phyloP scores from a whole-genome alignment of 2,329 filamentous ascomycete species.

The Venturia pyrina region DNA sequence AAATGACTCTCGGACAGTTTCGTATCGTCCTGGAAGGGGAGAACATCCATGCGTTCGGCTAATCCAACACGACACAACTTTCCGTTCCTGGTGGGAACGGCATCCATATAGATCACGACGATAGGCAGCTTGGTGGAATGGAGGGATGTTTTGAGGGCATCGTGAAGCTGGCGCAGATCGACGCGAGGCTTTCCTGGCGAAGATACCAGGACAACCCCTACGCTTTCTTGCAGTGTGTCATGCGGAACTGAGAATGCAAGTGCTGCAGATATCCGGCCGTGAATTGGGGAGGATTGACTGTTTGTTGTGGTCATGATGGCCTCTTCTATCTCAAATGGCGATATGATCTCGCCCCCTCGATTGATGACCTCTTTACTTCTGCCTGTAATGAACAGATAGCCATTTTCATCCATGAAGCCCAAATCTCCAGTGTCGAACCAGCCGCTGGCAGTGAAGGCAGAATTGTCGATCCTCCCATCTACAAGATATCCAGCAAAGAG shows the following conservation, averaged over 20 bases:
- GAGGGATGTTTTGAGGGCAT: conserved; percentile 36
- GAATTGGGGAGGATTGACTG: conserved; percentile 33
- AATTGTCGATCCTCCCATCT: conserved; percentile 34
- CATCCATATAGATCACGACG: conserved; percentile 45
- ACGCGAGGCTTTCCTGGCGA: conserved; percentile 33
- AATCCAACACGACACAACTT: conserved; percentile 48
- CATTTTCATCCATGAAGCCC: conserved; percentile 41
- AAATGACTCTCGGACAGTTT: conserved; percentile 38
- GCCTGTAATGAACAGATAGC: conserved; percentile 45
- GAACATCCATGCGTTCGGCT: conserved; percentile 37
- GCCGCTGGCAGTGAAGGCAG: conserved; percentile 37
- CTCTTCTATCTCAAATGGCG: conserved; percentile 49
- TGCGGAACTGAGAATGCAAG: conserved; percentile 46
- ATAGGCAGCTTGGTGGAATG: conserved; percentile 45
- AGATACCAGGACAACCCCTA: conserved; percentile 43
- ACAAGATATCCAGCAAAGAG: conserved; percentile 42
- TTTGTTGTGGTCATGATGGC: conserved; percentile 41
- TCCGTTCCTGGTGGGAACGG: conserved; percentile 46
- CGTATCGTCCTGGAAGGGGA: conserved; percentile 35
- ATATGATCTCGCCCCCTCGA: conserved; percentile 49
- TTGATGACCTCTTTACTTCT: conserved; percentile 49
- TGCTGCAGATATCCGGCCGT: conserved; percentile 37
- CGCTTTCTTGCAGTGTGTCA: conserved; percentile 46
- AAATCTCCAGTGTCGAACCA: conserved; percentile 49
- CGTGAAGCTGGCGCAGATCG: conserved; percentile 40